Base-by-base conservation (phyloP, 495 filamentous ascomycete genomes). In the Annulohypoxylon stygium region DNA sequence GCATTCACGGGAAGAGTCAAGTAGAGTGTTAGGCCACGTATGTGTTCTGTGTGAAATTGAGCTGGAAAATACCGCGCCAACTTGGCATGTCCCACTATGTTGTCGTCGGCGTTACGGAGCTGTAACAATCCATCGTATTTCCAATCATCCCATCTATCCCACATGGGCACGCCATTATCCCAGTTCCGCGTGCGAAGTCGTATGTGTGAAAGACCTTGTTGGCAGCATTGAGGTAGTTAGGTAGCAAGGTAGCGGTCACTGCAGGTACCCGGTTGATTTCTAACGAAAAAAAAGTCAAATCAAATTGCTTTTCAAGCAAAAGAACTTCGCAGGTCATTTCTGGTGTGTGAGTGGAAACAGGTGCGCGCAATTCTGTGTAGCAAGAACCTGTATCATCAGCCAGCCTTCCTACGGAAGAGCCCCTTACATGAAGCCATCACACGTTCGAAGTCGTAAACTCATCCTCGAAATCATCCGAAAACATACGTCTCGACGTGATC, bases 41-140 rank as follows among this genome's bases (percentile, higher is more conserved):
- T 47, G 34, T 39, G 9, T 10, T 9, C 0, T 11, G 12, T 43
- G 12, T 18, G 3, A n/a, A 18, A 8, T 47, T 20, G 12, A 16
- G 23, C 48, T 53, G 26, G 48, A 25, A 53, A 25, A 53, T 26
- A 25, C 20, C 20, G 48, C 23, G 20, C 10, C 25, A 7, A 7
- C 50, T 54, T 54, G 50, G 50, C 50, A 33, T n/a, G 50, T 54
- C 7, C 25, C 50, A 54, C 25, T 4, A 54, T 54, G 2, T 33
- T 8, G 30, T 14, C 25, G 50, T 33, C 50, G 25, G 50, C 25
- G 50, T 30, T 26, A 51, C 20, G 50, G 14, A 47, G 43, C 18
- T 6, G 43, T 47, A 26, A 16, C 5, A 33, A 30, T 16, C 11
- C 23, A 54, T 26, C 50, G 11, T 30, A 30, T 30, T n/a, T 33